Evolutionary conservation across 805 yeast genomes (phyloP).

Genomic region (Metschnikowia amazonensis): DNA sequence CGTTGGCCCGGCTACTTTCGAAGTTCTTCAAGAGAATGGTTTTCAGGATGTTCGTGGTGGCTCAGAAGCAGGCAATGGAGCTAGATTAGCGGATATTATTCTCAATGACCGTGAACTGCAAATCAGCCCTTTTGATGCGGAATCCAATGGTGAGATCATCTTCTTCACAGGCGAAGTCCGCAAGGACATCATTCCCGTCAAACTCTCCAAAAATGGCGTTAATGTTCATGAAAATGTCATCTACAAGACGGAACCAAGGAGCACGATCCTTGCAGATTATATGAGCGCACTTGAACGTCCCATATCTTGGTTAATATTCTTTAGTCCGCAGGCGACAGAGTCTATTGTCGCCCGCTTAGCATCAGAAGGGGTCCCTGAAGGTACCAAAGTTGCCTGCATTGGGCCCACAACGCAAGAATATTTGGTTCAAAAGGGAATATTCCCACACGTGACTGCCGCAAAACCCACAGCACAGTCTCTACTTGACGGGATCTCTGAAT

Average conservation of each 20-base stretch:
- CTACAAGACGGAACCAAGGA: slow-evolving; percentile 59
- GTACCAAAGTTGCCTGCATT: slow-evolving; percentile 65
- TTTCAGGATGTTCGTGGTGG: slow-evolving; percentile 73
- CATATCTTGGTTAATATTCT: slow-evolving; percentile 69
- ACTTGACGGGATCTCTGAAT: slow-evolving; percentile 31
- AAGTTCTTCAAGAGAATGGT: slow-evolving; percentile 56
- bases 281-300: slow-evolving; percentile 10
- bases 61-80: slow-evolving; percentile 75
- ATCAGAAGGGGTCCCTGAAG: slow-evolving; percentile 6
- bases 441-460: slow-evolving; percentile 59
- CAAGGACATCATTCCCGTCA: slow-evolving; percentile 74
- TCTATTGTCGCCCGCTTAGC: slow-evolving; percentile 47
- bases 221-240: slow-evolving; percentile 57
- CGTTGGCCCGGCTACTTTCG: slow-evolving; percentile 86
- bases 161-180: slow-evolving; percentile 86
- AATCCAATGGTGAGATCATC: slow-evolving; percentile 33
- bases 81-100: slow-evolving; percentile 61
- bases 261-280: slow-evolving; percentile 44
- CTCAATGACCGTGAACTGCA: slow-evolving; percentile 27
- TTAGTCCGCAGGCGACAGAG: slow-evolving; percentile 87
- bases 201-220: slow-evolving; percentile 42
- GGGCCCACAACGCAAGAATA: slow-evolving; percentile 88
- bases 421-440: slow-evolving; percentile 47
- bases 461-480: slow-evolving; percentile 70
- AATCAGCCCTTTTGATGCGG: slow-evolving; percentile 9